Conservation (phyloP, 805 yeast genomes). For the Limtongia smithiae region DNA sequence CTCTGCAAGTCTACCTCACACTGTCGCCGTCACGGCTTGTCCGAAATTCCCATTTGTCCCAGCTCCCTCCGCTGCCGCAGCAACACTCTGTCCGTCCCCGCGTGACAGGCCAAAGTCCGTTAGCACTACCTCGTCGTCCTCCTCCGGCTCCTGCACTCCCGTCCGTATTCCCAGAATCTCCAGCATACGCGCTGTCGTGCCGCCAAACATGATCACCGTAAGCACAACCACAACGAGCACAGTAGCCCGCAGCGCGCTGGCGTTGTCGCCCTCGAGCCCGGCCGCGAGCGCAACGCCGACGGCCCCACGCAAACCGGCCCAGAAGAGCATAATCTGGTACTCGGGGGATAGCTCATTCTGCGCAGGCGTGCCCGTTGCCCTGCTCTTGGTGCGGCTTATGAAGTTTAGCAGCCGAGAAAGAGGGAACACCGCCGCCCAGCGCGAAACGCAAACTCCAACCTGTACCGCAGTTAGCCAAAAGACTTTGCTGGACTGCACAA, state of each 20-base stretch:
- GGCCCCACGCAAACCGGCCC: conserved; percentile 99
- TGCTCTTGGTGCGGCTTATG: conserved; percentile 59
- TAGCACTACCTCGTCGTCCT: conserved; percentile 68
- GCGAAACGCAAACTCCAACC: conserved; percentile 79
- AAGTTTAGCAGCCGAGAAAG: conserved; percentile 79
- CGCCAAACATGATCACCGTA: conserved; percentile 95
- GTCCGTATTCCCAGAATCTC: conserved; percentile 90
- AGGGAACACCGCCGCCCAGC: conserved; percentile 98
- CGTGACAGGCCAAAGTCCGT: conserved; percentile 66
- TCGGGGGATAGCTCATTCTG: conserved; percentile 91
- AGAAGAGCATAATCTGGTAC: conserved; percentile 97
- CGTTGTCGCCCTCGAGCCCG: conserved; percentile 93
- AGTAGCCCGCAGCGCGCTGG: conserved; percentile 84
- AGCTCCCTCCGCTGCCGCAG: too few species aligned
- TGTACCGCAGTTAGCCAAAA: not conserved
- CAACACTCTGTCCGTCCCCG: too few species aligned
- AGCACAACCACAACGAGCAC: conserved; percentile 94
- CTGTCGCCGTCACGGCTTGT: too few species aligned
- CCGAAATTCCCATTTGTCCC: too few species aligned
- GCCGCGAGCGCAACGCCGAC: conserved; percentile 98
- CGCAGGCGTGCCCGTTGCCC: conserved; percentile 36
- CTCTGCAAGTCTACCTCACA: too few species aligned
- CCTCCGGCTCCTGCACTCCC: conserved; percentile 77
- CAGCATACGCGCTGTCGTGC: conserved; percentile 97
- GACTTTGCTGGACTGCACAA: too few species aligned